Evolutionary conservation across 1,284 basidiomycete species (phyloP).

Genomic region (Pseudozyma tsukubaensis): DNA sequence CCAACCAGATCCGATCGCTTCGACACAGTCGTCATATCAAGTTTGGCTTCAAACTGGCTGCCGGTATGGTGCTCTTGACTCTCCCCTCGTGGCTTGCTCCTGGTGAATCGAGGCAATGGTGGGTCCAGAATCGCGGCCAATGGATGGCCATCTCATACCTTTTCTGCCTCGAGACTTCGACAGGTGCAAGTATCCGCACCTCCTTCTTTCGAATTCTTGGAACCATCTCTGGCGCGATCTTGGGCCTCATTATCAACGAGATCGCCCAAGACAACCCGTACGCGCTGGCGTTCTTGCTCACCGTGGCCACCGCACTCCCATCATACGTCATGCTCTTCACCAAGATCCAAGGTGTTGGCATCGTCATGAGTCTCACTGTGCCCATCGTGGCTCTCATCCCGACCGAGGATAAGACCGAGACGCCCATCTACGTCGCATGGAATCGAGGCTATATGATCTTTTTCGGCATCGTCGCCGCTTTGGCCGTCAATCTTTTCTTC

Average conservation of each 20-base stretch:
- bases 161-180: constrained; percentile 71
- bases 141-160: constrained; percentile 69
- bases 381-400: constrained; percentile 69
- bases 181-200: constrained; percentile 71
- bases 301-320: constrained; percentile 68
- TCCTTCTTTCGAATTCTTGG: constrained; percentile 70
- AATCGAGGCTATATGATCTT: constrained; percentile 63
- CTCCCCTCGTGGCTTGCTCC: constrained; percentile 69
- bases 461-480: constrained; percentile 60
- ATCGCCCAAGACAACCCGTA: constrained; percentile 70
- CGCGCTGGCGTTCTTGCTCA: constrained; percentile 70
- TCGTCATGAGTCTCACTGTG: constrained; percentile 68
- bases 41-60: constrained; percentile 70
- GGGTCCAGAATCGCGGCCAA: constrained; percentile 68
- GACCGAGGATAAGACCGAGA: constrained; percentile 59
- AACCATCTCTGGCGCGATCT: constrained; percentile 70
- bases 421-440: constrained; percentile 50
- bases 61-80: constrained; percentile 70
- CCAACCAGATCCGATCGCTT: constrained; percentile 32
- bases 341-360: constrained; percentile 66
- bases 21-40: constrained; percentile 70
- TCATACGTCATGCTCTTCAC: constrained; percentile 69
- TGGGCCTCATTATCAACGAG: constrained; percentile 69
- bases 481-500: constrained; percentile 58
- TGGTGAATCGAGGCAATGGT: constrained; percentile 67